Evolutionary conservation across 1,284 basidiomycete genomes (phyloP).

Genomic region (Cryptococcus neoformans): DNA sequence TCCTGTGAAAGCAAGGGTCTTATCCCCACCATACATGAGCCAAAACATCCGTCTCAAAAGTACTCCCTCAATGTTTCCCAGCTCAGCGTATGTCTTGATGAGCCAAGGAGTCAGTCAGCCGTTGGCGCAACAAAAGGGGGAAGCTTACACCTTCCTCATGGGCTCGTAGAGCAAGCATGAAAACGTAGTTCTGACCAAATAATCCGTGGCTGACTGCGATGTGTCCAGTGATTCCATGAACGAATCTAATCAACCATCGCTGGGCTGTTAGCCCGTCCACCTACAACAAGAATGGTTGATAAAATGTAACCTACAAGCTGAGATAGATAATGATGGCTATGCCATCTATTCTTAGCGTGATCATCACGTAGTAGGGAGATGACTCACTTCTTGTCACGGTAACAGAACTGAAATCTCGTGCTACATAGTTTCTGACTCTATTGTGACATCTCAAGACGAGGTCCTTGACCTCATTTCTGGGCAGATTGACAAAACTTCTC

Average conservation of each 20-base stretch:
- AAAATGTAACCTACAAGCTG: slow-evolving; percentile 8
- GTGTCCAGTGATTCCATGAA: background rate
- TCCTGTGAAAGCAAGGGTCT: slow-evolving; percentile 28
- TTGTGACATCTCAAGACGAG: slow-evolving; percentile 27
- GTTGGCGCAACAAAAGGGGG: background rate
- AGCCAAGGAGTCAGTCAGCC: slow-evolving; percentile 5
- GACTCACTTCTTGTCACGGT: slow-evolving; percentile 10
- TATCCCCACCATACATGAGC: slow-evolving; percentile 46
- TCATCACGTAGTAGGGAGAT: background rate
- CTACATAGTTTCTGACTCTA: slow-evolving; percentile 28
- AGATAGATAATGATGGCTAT: slow-evolving; percentile 14
- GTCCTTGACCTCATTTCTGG: slow-evolving; percentile 33
- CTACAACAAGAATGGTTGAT: background rate
- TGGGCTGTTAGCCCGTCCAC: too few relatives aligned
- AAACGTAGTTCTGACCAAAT: slow-evolving; percentile 36
- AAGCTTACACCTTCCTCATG: slow-evolving; percentile 35
- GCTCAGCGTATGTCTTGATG: slow-evolving; percentile 26
- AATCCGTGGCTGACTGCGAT: slow-evolving; percentile 18
- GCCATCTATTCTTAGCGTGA: slow-evolving; percentile 1
- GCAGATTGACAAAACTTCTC: slow-evolving; percentile 31
- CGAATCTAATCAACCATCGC: slow-evolving; percentile 2
- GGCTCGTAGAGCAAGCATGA: slow-evolving; percentile 28
- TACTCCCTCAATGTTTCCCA: slow-evolving; percentile 35
- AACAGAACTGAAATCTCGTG: slow-evolving; percentile 17
- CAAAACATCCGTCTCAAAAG: slow-evolving; percentile 40